Evolutionary conservation across 2,329 filamentous ascomycete genomes (phyloP), one percentile per base, ranked within the genome.

Genomic region (Albophoma yamanashiensis): DNA sequence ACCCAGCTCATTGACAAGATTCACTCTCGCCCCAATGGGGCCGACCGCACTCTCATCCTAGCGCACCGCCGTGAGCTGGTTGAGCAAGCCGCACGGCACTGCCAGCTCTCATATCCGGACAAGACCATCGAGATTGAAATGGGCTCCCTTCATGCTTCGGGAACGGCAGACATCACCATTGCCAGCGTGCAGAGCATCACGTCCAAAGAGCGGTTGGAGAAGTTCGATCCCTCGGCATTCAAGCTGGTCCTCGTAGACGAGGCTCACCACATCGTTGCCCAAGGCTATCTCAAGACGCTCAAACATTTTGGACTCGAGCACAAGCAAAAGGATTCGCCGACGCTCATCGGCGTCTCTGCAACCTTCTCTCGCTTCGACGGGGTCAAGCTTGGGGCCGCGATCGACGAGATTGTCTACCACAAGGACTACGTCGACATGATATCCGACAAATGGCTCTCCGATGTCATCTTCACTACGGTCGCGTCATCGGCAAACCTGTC

Each of bases 331-430:
- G 73, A 70, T 55, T 73, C 70, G 0, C 88, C 90, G 0, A 82
- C 85, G 22, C 78, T 99, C 17, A 88, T 99, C 15, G 94, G 94
- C 6, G 92, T 99, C 3, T 97, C 93, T 12, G 94, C 94, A 4
- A 88, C 85, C 0, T 82, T 88, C 61, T 86, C 85, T 14, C 78
- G 93, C 56, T 91, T 91, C 62, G 93, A 97, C 69, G 93, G 93
- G 0, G 76, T 96, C 39, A 86, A 84, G 61, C 79, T 97, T 1
- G 92, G 92, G 1, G 80, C 87, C 15, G 92, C 89, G 39, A 94
- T 97, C 67, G 93, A 97, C 67, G 89, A 96, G 69, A 96, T 97
- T 62, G 93, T 97, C 56, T 97, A 96, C 67, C 93, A 97, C 73
- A 94, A 92, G 73, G 80, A 84, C 67, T 84, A 83, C 59, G 74